Conservation (phyloP, 805 yeast species). For the Metschnikowia lachancei region DNA sequence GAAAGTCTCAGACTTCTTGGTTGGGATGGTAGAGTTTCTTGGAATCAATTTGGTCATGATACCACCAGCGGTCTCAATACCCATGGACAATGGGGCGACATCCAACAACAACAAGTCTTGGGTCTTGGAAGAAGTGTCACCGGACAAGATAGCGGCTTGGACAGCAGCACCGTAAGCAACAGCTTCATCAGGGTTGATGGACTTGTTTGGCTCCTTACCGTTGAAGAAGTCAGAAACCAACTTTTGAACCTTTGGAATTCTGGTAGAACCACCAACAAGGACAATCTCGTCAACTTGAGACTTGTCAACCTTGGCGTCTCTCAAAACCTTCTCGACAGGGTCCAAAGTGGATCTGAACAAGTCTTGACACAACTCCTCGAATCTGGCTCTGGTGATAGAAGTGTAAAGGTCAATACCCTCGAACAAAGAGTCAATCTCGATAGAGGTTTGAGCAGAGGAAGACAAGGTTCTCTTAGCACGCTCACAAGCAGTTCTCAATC, state of each 20-base stretch:
- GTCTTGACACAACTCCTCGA: constrained; percentile 47
- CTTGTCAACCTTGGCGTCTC: constrained; percentile 46
- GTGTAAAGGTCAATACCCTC: constrained; percentile 50
- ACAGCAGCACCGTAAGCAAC: constrained; percentile 81
- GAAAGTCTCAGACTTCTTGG: constrained; percentile 95
- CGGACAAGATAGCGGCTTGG: constrained; percentile 97
- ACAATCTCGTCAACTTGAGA: constrained; percentile 47
- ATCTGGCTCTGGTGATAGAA: constrained; percentile 46
- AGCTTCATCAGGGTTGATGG: constrained; percentile 51
- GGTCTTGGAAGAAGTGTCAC: constrained; percentile 62
- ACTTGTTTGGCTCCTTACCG: constrained; percentile 48
- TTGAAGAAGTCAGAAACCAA: constrained; percentile 44
- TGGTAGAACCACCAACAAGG: constrained; percentile 49
- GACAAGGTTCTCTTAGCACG: constrained; percentile 50
- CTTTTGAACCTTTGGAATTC: constrained; percentile 51
- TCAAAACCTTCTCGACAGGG: constrained; percentile 47
- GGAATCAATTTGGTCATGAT: constrained; percentile 97
- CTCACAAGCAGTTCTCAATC: constrained; percentile 49
- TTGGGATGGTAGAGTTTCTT: constrained; percentile 97
- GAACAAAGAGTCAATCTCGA: constrained; percentile 48
- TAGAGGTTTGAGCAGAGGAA: constrained; percentile 38
- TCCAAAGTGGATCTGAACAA: constrained; percentile 45
- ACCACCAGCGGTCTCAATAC: constrained; percentile 99
- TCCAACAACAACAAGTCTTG: constrained; percentile 91
- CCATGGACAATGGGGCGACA: constrained; percentile 95